A percentile compares a stretch with the other conserved stretches of the same genome.
phyloP scores from a whole-genome alignment of 352 stramenopile species.

The Blastocystis sp. region DNA sequence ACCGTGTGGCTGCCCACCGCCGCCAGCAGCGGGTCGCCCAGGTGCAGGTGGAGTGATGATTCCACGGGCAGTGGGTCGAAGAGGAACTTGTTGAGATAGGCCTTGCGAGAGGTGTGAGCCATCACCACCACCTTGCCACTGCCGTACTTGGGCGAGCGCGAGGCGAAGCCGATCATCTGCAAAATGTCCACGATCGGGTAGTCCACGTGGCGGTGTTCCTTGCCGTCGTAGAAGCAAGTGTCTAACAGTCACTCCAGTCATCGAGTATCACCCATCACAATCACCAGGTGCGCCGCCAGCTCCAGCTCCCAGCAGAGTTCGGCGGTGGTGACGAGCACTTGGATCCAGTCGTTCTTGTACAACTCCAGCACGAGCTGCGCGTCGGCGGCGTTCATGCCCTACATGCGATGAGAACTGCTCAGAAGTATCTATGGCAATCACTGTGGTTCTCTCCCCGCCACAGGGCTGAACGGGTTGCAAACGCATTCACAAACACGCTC shows the following conservation, averaged over 20 bases:
- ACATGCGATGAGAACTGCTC: neutral
- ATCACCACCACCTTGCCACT: constrained; percentile 91
- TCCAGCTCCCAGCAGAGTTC: constrained; percentile 85
- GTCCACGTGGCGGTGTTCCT: constrained; percentile 88
- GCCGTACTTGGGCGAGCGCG: constrained; percentile 87
- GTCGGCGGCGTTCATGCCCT: constrained; percentile 78
- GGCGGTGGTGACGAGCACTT: constrained; percentile 85
- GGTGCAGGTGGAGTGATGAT: constrained; percentile 83
- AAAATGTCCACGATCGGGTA: constrained; percentile 95
- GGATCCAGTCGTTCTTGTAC: constrained; percentile 89
- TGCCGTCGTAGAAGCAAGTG: constrained; percentile 92
- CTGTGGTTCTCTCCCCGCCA: neutral
- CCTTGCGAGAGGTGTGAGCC: constrained; percentile 93
- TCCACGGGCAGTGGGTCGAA: constrained; percentile 95
- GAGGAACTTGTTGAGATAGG: constrained; percentile 94
- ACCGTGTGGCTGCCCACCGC: constrained; percentile 88
- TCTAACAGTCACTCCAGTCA: constrained; percentile 84
- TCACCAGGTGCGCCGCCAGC: constrained; percentile 85
- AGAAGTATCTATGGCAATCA: constrained; percentile 63
- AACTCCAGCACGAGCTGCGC: constrained; percentile 91
- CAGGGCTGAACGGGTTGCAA: too few relatives aligned
- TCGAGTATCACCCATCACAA: constrained; percentile 85
- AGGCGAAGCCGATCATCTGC: constrained; percentile 95
- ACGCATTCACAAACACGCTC: too few relatives aligned
- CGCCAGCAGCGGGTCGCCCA: constrained; percentile 93